These are phyloP conservation scores for Heritiera littoralis DNA, from an alignment of 345 rosid genomes.

Conservation along the genomic window DNA sequence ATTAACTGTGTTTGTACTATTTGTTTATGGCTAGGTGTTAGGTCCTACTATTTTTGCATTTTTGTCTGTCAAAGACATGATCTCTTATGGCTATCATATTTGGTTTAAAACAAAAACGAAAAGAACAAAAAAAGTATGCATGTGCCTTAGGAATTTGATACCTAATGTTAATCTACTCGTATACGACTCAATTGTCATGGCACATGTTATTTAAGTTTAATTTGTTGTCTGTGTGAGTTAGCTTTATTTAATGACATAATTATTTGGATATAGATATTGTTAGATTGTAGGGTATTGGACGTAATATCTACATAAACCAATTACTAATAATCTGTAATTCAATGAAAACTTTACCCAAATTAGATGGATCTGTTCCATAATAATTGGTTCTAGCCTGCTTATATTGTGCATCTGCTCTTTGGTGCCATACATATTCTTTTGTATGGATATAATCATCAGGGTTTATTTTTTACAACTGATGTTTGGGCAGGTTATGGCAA, in stretches of 20 bases:
- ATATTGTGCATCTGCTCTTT: neutral
- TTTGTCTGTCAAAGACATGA: neutral
- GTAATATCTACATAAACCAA: slow-evolving; percentile 11
- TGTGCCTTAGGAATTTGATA: neutral
- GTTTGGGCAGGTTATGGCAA: slow-evolving; percentile 76
- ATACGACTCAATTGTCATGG: neutral
- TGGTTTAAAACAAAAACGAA: neutral
- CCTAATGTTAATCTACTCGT: neutral
- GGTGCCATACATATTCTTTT: slow-evolving; percentile 3
- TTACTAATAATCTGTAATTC: slow-evolving; percentile 4
- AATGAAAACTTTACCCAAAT: neutral
- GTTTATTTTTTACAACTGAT: slow-evolving; percentile 21
- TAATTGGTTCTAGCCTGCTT: slow-evolving; percentile 6
- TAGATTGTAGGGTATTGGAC: neutral
- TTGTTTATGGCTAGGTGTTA: neutral
- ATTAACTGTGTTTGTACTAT: neutral
- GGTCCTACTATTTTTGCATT: neutral
- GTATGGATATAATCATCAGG: neutral
- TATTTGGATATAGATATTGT: neutral
- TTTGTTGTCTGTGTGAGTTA: neutral
- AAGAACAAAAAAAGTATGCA: neutral
- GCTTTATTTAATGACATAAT: neutral
- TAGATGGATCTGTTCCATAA: neutral
- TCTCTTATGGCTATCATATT: neutral
- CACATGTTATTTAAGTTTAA: neutral